Conservation (phyloP, 2,329 filamentous ascomycete species). For the Alternaria rosae region DNA sequence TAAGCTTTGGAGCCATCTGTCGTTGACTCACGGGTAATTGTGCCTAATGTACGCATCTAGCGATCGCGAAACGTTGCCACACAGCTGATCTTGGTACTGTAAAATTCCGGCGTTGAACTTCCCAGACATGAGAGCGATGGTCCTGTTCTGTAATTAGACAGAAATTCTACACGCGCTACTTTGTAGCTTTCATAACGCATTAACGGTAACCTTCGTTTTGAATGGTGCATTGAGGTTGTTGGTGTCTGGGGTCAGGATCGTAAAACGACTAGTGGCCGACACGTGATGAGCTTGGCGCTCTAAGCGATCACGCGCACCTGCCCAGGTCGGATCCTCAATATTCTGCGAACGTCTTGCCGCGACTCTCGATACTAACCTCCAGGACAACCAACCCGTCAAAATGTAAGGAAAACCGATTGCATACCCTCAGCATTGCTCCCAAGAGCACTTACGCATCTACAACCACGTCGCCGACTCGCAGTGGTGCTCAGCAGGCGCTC, state of each 20-base stretch:
- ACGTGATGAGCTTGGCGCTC: conserved; percentile 14
- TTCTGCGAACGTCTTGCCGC: conserved; percentile 15
- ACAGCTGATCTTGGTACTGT: background rate
- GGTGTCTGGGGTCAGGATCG: background rate
- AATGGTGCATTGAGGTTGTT: background rate
- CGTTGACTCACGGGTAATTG: background rate
- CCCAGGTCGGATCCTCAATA: background rate
- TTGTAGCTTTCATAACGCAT: background rate
- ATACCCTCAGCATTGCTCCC: conserved; percentile 20
- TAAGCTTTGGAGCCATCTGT: background rate
- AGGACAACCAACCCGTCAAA: conserved; percentile 52
- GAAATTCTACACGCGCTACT: background rate
- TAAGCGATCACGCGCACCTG: conserved; percentile 19
- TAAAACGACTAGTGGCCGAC: conserved; percentile 10
- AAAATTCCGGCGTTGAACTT: background rate
- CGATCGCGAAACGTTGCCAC: background rate
- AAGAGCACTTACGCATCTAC: conserved; percentile 28
- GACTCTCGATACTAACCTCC: conserved; percentile 35
- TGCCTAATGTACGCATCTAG: background rate
- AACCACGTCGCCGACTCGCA: conserved; percentile 29
- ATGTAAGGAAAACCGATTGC: conserved; percentile 48
- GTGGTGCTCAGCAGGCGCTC: conserved; percentile 30
- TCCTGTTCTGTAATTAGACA: background rate
- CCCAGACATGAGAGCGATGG: background rate
- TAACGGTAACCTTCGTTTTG: background rate